Evolutionary conservation across 2,329 filamentous ascomycete genomes (phyloP).

Genomic region (Stemphylium vesicarium): DNA sequence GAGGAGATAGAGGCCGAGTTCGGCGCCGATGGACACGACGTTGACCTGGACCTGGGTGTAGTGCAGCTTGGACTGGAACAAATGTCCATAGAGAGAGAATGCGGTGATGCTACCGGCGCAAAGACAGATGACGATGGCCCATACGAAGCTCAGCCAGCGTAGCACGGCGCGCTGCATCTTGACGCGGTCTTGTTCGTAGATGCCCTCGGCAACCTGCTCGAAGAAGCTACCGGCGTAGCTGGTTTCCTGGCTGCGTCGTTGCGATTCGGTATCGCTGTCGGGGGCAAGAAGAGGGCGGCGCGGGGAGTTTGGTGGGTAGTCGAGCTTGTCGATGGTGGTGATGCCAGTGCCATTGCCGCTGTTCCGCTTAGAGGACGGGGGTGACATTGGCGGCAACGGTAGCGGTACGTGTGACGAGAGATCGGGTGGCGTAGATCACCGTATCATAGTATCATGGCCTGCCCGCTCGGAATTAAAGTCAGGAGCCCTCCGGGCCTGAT

Average conservation of each 20-base stretch:
- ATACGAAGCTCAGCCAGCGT: slow-evolving; percentile 64
- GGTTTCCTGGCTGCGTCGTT: slow-evolving; percentile 49
- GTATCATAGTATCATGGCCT: slow-evolving; percentile 5
- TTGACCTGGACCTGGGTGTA: slow-evolving; percentile 96
- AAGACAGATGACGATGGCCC: slow-evolving; percentile 69
- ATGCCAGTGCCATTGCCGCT: slow-evolving; percentile 29
- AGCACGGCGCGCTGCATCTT: slow-evolving; percentile 60
- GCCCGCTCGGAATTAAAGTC: neutral
- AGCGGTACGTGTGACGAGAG: slow-evolving; percentile 28
- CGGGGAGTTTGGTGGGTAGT: slow-evolving; percentile 51
- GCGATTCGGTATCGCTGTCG: slow-evolving; percentile 43
- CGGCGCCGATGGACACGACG: slow-evolving; percentile 82
- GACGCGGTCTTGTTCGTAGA: slow-evolving; percentile 63
- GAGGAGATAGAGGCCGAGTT: slow-evolving; percentile 88
- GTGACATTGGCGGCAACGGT: slow-evolving; percentile 34
- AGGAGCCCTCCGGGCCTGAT: neutral
- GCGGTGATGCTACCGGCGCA: slow-evolving; percentile 91
- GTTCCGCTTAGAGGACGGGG: slow-evolving; percentile 41
- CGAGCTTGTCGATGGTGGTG: slow-evolving; percentile 57
- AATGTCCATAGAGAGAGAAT: slow-evolving; percentile 90
- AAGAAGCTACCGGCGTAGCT: slow-evolving; percentile 63
- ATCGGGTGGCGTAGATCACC: slow-evolving; percentile 19
- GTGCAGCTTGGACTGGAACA: slow-evolving; percentile 83
- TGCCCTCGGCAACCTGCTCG: slow-evolving; percentile 66
- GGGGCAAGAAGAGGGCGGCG: slow-evolving; percentile 51